Percentiles rank a stretch among this genome's conserved stretches.
These are phyloP conservation scores for Lagenaria siceraria DNA, from an alignment of 306 rosid genomes.

Conservation along the genomic window DNA sequence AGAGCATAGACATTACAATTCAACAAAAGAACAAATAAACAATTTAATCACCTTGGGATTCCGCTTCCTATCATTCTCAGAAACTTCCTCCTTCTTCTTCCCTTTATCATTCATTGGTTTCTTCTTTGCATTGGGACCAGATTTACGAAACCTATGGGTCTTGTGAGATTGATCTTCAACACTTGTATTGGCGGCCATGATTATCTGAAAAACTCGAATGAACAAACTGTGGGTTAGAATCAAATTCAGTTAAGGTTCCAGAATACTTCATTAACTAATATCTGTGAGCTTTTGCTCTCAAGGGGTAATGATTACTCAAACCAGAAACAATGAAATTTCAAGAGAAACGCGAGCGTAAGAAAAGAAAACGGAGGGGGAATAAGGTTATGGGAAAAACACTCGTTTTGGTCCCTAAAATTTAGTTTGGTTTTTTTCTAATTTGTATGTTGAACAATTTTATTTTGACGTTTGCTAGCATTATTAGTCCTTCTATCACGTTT, in stretches of 20 bases:
- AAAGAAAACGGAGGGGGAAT: too few relatives aligned
- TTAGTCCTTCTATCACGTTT: too few relatives aligned
- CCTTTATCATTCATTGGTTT: conserved; percentile 36
- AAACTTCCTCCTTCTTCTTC: conserved; percentile 38
- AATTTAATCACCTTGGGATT: conserved; percentile 49
- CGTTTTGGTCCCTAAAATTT: too few relatives aligned
- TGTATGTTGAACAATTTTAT: too few relatives aligned
- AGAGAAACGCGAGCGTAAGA: too few relatives aligned
- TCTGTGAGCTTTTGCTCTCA: too few relatives aligned
- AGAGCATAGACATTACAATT: neutral
- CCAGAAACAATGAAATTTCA: too few relatives aligned
- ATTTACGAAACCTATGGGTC: conserved; percentile 57
- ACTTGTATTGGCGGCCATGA: conserved; percentile 41
- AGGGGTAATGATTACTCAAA: too few relatives aligned
- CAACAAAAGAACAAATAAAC: neutral
- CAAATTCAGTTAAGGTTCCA: neutral
- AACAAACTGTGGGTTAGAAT: neutral
- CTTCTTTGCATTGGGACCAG: conserved; percentile 51
- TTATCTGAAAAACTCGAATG: neutral
- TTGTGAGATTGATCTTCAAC: conserved; percentile 58
- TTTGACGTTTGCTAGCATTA: too few relatives aligned
- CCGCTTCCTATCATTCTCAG: conserved; percentile 28
- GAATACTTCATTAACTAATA: neutral
- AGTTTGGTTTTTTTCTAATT: too few relatives aligned
- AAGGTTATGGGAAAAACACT: too few relatives aligned